These are phyloP conservation scores for Dactylellina drechsleri DNA, from an alignment of 2,329 filamentous ascomycete species.

Conservation along the genomic window DNA sequence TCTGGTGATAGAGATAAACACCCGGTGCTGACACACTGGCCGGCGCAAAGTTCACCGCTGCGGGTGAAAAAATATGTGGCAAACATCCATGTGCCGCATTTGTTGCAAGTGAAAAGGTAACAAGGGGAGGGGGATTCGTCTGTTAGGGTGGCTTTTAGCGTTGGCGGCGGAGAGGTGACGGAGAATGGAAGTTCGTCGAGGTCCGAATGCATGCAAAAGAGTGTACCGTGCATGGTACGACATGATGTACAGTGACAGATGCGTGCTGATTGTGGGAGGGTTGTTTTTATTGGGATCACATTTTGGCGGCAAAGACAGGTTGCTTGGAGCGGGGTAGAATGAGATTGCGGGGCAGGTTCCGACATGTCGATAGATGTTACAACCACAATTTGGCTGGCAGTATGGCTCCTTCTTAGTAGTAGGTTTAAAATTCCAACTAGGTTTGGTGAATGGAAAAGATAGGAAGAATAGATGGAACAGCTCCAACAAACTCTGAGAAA, in stretches of 20 bases:
- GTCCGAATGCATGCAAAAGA: conserved; percentile 42
- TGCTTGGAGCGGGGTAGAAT: conserved; percentile 13
- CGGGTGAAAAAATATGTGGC: conserved; percentile 28
- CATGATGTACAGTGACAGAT: conserved; percentile 47
- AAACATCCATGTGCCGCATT: conserved; percentile 40
- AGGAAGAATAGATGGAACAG: too few relatives aligned
- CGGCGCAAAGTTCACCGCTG: conserved; percentile 9
- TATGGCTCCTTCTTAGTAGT: too few relatives aligned
- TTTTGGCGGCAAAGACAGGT: conserved; percentile 42
- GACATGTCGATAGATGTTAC: conserved; percentile 16
- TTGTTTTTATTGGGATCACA: conserved; percentile 18
- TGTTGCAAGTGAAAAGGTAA: conserved; percentile 21
- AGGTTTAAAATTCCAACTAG: too few relatives aligned
- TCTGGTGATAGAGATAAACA: conserved; percentile 34
- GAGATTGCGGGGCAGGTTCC: not conserved
- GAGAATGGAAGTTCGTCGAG: conserved; percentile 25
- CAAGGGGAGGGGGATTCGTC: conserved; percentile 1
- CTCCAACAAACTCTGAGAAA: too few relatives aligned
- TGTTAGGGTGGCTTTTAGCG: conserved; percentile 5
- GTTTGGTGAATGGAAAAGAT: too few relatives aligned
- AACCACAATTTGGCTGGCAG: too few relatives aligned
- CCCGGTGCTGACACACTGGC: conserved; percentile 33
- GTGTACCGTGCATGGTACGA: conserved; percentile 40
- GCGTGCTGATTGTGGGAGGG: conserved; percentile 27
- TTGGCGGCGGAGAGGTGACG: conserved; percentile 19